Evolutionary conservation across 495 filamentous ascomycete species (phyloP).

Genomic region (Echria macrotheca): DNA sequence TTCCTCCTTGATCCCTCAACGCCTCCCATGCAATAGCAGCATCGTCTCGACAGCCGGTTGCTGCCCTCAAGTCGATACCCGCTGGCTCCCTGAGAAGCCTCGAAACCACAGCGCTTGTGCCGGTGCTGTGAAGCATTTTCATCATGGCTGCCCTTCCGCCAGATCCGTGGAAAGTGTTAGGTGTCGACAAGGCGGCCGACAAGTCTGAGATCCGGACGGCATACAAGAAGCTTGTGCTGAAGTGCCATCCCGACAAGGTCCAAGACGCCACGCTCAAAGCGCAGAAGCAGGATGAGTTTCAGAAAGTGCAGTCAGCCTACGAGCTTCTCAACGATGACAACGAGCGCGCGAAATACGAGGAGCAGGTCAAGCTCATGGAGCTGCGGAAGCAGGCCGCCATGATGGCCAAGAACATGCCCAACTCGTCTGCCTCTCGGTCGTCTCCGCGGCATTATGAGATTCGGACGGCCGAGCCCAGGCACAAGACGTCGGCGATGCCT

Average conservation of each 20-base stretch:
- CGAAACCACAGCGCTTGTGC: conserved; percentile 8
- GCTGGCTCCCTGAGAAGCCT: neutral
- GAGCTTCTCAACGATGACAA: conserved; percentile 80
- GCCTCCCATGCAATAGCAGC: conserved; percentile 36
- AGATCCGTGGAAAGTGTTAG: conserved; percentile 80
- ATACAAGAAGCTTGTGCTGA: conserved; percentile 87
- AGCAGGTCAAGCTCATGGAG: conserved; percentile 59
- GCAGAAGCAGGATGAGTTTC: conserved; percentile 77
- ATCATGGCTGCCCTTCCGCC: conserved; percentile 64
- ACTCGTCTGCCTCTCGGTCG: conserved; percentile 31
- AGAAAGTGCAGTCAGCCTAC: conserved; percentile 89
- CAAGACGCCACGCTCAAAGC: conserved; percentile 61
- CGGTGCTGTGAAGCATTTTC: too few species aligned
- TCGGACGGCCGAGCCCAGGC: conserved; percentile 30
- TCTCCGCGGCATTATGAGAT: conserved; percentile 26
- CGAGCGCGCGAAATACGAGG: conserved; percentile 69
- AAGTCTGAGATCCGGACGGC: conserved; percentile 69
- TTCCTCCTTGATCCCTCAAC: conserved; percentile 12
- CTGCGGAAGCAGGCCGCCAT: conserved; percentile 25
- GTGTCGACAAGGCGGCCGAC: conserved; percentile 69
- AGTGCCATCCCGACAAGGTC: conserved; percentile 94
- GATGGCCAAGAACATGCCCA: conserved; percentile 29
- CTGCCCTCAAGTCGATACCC: conserved; percentile 15
- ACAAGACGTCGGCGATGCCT: conserved; percentile 28
- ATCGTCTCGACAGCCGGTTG: conserved; percentile 23